Evolutionary conservation across 306 rosid species (phyloP).

Genomic region (Sicyos edulis): DNA sequence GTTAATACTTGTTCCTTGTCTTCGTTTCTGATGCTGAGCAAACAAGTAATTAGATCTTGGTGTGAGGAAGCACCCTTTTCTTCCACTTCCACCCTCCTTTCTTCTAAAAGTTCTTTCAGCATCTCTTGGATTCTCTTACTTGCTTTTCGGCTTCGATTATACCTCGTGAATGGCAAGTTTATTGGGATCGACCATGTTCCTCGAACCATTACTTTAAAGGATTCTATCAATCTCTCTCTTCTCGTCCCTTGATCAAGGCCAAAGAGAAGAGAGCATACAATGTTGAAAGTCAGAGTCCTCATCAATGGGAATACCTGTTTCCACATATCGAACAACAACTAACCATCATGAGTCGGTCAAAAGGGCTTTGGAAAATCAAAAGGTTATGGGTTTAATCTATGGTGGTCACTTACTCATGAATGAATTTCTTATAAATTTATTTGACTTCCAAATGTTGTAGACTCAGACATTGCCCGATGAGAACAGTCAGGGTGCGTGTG

Average conservation of each 20-base stretch:
- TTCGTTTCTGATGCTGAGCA: conserved; percentile 41
- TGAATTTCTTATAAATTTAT: too few relatives aligned
- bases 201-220: conserved; percentile 38
- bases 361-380: too few relatives aligned
- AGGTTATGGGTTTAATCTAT: too few relatives aligned
- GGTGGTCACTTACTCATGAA: too few relatives aligned
- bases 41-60: conserved; percentile 58
- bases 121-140: conserved; percentile 43
- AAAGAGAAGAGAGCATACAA: conserved; percentile 56
- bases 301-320: conserved; percentile 58
- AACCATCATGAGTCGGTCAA: too few relatives aligned
- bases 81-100: conserved; percentile 42
- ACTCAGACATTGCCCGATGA: too few relatives aligned
- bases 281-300: conserved; percentile 69
- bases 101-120: conserved; percentile 35
- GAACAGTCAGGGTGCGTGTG: too few relatives aligned
- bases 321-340: background rate
- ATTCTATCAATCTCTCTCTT: conserved; percentile 35
- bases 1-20: conserved; percentile 32
- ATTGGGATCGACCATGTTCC: conserved; percentile 66
- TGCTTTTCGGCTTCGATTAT: conserved; percentile 47
- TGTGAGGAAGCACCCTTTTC: conserved; percentile 30
- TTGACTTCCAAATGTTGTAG: too few relatives aligned
- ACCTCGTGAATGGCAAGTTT: conserved; percentile 62
- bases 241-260: conserved; percentile 52